Evolutionary conservation across 768 basidiomycete species (phyloP).

Genomic region (Termitomyces bulborhizus): DNA sequence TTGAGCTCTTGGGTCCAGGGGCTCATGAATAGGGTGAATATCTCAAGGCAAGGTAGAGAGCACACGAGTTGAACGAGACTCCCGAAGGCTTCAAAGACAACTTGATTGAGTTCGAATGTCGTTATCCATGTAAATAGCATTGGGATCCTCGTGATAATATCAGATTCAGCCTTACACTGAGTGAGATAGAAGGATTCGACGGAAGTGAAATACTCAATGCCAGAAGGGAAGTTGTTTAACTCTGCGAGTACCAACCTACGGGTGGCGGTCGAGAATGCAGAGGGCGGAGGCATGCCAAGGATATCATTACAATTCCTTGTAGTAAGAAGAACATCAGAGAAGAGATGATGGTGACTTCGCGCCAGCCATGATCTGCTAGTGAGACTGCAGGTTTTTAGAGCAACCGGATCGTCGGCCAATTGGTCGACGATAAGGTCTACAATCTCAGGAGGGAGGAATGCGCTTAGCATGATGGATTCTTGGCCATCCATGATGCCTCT

Average conservation of each 20-base stretch:
- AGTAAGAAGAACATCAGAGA: conserved; percentile 7
- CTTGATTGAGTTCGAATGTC: conserved; percentile 10
- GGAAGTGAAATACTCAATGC: conserved; percentile 5
- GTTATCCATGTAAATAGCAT: conserved; percentile 7
- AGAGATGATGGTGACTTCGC: conserved; percentile 10
- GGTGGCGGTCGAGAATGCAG: conserved; percentile 1
- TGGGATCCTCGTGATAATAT: conserved; percentile 1
- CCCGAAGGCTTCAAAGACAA: conserved; percentile 4
- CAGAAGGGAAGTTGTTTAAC: not conserved
- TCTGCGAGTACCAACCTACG: conserved; percentile 9
- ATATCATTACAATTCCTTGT: conserved; percentile 2
- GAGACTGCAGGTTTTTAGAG: conserved; percentile 10
- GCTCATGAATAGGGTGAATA: conserved; percentile 7
- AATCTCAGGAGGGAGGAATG: conserved; percentile 12
- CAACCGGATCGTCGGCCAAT: conserved; percentile 10
- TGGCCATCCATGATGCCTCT: not conserved
- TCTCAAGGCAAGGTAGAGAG: conserved; percentile 7
- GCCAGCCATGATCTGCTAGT: conserved; percentile 14
- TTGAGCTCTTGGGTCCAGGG: conserved; percentile 4
- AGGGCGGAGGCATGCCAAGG: not conserved
- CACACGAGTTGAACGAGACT: conserved; percentile 8
- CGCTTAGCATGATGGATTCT: not conserved
- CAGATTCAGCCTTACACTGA: not conserved
- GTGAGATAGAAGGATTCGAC: conserved; percentile 7
- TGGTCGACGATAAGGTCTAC: conserved; percentile 16